These are phyloP conservation scores for Pulveroboletus sp. DNA, from an alignment of 768 basidiomycete species.

Conservation along the genomic window DNA sequence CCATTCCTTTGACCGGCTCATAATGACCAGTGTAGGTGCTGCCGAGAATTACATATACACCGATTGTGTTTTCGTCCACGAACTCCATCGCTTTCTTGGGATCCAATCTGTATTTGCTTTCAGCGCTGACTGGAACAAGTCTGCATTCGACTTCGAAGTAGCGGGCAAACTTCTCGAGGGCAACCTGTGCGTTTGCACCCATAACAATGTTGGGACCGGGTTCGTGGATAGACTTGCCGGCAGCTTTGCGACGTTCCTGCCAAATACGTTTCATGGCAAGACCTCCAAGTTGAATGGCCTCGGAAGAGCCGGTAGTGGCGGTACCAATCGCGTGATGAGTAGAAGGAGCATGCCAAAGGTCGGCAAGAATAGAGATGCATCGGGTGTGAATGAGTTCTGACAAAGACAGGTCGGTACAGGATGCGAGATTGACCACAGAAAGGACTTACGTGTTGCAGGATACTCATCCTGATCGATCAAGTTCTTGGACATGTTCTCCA, in stretches of 20 bases:
- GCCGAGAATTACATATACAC: slow-evolving; percentile 58
- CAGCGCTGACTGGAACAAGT: slow-evolving; percentile 60
- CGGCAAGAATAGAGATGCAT: slow-evolving; percentile 54
- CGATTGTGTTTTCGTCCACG: slow-evolving; percentile 71
- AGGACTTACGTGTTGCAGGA: slow-evolving; percentile 46
- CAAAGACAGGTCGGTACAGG: neutral
- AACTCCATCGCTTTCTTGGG: slow-evolving; percentile 59
- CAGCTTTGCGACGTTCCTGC: slow-evolving; percentile 63
- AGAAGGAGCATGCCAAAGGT: slow-evolving; percentile 64
- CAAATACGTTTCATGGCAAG: slow-evolving; percentile 68
- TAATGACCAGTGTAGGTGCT: slow-evolving; percentile 58
- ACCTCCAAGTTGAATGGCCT: slow-evolving; percentile 71
- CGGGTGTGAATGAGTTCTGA: slow-evolving; percentile 43
- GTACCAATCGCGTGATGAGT: slow-evolving; percentile 56
- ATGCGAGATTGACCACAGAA: neutral
- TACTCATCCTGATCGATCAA: slow-evolving; percentile 70
- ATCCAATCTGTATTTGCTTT: slow-evolving; percentile 75
- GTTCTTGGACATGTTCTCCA: slow-evolving; percentile 65
- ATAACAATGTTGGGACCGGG: slow-evolving; percentile 64
- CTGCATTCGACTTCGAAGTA: slow-evolving; percentile 65
- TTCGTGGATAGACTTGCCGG: slow-evolving; percentile 61
- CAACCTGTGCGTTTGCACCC: slow-evolving; percentile 68
- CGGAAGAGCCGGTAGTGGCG: slow-evolving; percentile 66
- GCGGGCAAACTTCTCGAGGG: slow-evolving; percentile 66
- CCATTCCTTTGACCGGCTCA: slow-evolving; percentile 85